These are phyloP conservation scores for Litsea cubeba DNA, from an alignment of 164 flowering plant genomes.

Conservation along the genomic window DNA sequence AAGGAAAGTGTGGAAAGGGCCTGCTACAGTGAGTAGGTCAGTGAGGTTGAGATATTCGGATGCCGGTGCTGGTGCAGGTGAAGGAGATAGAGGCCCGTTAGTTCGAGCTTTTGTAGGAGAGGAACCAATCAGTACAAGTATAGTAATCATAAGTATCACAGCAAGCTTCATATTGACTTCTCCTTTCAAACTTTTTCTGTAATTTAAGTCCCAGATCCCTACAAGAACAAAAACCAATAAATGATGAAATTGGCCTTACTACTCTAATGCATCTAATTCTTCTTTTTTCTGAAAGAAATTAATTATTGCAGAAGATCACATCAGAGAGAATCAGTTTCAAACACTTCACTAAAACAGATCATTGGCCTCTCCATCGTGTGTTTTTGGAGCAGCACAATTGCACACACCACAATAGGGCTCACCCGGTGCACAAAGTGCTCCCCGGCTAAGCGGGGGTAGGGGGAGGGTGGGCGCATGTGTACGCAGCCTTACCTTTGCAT, in stretches of 20 bases:
- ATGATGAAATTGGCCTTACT: neutral
- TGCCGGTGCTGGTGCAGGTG: conserved; percentile 87
- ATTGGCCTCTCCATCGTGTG: neutral
- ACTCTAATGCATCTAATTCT: neutral
- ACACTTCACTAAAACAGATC: neutral
- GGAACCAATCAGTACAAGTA: conserved; percentile 26
- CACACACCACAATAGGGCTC: no score
- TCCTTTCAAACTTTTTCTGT: neutral
- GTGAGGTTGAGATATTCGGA: conserved; percentile 68
- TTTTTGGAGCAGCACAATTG: neutral
- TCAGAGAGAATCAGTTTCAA: neutral
- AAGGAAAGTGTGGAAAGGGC: conserved; percentile 78
- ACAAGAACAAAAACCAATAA: conserved; percentile 14
- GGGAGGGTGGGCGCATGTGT: no score
- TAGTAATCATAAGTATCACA: conserved; percentile 22
- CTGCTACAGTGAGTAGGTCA: conserved; percentile 66
- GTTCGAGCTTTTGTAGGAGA: conserved; percentile 32
- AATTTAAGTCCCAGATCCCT: conserved; percentile 25
- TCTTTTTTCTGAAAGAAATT: neutral
- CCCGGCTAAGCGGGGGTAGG: no score
- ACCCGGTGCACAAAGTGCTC: no score
- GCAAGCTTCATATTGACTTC: conserved; percentile 22
- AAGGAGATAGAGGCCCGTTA: conserved; percentile 28
- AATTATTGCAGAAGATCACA: neutral
- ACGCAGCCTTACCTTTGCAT: no score